Base-by-base conservation (phyloP, 2,329 filamentous ascomycete species). In the Teratosphaeria viscida region DNA sequence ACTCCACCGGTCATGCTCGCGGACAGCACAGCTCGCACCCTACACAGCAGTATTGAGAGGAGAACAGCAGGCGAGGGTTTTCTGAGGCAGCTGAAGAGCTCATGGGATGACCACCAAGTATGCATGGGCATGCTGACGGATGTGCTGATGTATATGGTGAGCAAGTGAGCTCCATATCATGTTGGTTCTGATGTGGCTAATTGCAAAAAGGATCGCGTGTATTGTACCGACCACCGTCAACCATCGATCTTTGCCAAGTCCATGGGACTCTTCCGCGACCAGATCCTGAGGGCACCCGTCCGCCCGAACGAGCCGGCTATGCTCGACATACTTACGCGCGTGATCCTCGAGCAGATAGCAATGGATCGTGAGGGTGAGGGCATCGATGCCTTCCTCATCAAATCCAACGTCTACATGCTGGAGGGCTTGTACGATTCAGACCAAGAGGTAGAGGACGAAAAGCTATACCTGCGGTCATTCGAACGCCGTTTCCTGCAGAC, bases 41-140 rank as follows among this genome's bases (percentile, higher is more conserved):
- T 70, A 2, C 81, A 84, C 2, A 88, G 89, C n/a, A 80, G 84
- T 16, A 88, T 88, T 66, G 91, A 96, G 75, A 84, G 89, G 59
- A 82, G 89, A 54, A 82, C 87, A 52, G 87, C 88, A 39, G 92
- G 92, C 55, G 91, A 96, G 74, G 86, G 82, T 69, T 95, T 97
- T 64, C 75, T 99, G 60, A 84, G 83, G 59, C 87, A 85, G 0
- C 74, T 97, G 14, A 87, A 87, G 66, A 81, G 85, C 60, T 85
- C 86, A 2, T 99, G 92, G 90, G 85, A 91, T 62, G 88, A 95
- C 63, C 92, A 99, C 71, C 89, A 92, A 71, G 83, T 89, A 59
- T 92, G 89, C 53, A 96, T 96, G 89, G 91, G 90, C 70, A 97
- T 97, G 92, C 87, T 90, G 56, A 91, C 92, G 3, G 94, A 97